Base-by-base conservation (phyloP, 805 yeast genomes). In the Kuraishia capsulata region DNA sequence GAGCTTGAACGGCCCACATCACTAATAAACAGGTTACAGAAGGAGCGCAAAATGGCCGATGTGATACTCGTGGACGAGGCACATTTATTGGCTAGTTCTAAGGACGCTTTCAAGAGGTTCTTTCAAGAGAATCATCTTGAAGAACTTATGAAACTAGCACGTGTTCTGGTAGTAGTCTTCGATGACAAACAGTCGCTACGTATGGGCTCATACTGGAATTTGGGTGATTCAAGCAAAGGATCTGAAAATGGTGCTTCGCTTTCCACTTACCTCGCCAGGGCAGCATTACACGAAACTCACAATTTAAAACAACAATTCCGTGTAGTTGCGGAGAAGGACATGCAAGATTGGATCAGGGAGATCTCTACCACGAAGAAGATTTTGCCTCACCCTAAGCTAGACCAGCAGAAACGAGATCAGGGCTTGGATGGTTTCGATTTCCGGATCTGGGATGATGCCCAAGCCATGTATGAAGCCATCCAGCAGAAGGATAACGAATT, bases 1-100 rank as follows among this genome's bases (percentile, higher is more conserved):
- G 62, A 66, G 8, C 41, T 67, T n/a, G 70, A 67, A 40, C 55
- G 73, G 42, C 73, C 73, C 5, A 67, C 73, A 1, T 61, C 71
- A 0, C 45, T 66, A 36, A 61, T 67, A 33, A 67, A 67, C 43
- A 54, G 46, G 25, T 46, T 56, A 19, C 44, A 41, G 3, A 60
- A 60, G 40, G 47, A 47, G n/a, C 46, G 50, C 2, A 37, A 46
- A 8, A 45, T 45, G 8, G 57, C 62, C 21, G 72, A 67, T 45
- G 55, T 65, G 4, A 50, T 67, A 4, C 57, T 67, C 33, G 56
- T 67, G 16, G 73, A 67, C 51, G 73, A 67, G 46, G 73, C 72
- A 2, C 73, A 67, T 46, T 42, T 67, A 14, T 44, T 67, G 28
- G 59, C 71, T 1, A 64, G 70, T 5, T 49, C 65, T 0, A 66